These are phyloP conservation scores for Boletus rufocinnamomeus DNA, from an alignment of 768 basidiomycete genomes.

Conservation along the genomic window DNA sequence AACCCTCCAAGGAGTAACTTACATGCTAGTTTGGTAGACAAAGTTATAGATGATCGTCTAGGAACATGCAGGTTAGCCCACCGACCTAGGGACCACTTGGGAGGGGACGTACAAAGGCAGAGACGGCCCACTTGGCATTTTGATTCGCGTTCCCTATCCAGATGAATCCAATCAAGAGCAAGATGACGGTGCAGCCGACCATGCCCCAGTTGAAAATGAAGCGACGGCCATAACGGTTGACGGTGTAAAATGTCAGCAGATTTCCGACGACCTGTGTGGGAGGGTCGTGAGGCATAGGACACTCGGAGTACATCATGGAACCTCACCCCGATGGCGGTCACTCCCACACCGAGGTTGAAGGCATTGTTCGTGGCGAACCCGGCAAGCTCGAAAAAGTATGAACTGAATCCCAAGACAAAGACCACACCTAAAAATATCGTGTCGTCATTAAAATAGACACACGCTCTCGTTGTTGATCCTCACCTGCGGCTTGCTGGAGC, in stretches of 20 bases:
- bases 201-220: constrained; percentile 34
- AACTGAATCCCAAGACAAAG: constrained; percentile 32
- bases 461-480: not conserved
- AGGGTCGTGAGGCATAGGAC: not conserved
- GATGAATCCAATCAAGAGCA: constrained; percentile 31
- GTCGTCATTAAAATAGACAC: not conserved
- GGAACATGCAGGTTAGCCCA: not conserved
- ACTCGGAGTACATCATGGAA: not conserved
- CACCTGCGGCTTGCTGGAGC: constrained; percentile 30
- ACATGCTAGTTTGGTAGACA: constrained; percentile 31
- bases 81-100: not conserved
- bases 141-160: constrained; percentile 22
- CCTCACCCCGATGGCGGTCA: constrained; percentile 31
- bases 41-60: constrained; percentile 36
- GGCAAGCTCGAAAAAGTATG: constrained; percentile 41
- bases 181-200: constrained; percentile 21
- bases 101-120: constrained; percentile 21
- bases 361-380: constrained; percentile 32
- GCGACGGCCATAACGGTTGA: constrained; percentile 28
- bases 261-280: constrained; percentile 27
- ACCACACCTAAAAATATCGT: constrained; percentile 21
- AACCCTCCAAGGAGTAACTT: not conserved
- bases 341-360: constrained; percentile 35
- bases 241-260: constrained; percentile 27
- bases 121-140: constrained; percentile 25